These are phyloP conservation scores for Silene conica DNA, from an alignment of 148 eudicot species.

Conservation along the genomic window DNA sequence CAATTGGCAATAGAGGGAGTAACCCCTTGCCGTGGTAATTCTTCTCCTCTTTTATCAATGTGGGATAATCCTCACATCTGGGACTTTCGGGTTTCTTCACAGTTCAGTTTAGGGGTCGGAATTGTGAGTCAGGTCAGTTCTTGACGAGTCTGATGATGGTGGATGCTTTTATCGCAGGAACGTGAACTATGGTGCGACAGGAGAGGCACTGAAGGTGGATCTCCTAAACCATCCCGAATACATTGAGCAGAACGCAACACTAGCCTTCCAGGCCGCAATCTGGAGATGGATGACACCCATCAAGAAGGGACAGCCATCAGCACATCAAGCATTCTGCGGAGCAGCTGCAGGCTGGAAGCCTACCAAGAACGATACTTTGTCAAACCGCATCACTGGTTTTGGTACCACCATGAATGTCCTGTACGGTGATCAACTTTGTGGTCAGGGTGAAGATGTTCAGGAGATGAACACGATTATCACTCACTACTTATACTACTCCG, in stretches of 20 bases:
- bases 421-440: constrained; percentile 71
- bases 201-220: constrained; percentile 62
- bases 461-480: constrained; percentile 64
- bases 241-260: constrained; percentile 86
- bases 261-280: constrained; percentile 87
- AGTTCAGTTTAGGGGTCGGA: no score
- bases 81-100: no score
- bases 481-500: constrained; percentile 78
- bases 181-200: constrained; percentile 73
- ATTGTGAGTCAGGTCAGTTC: no score
- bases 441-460: constrained; percentile 64
- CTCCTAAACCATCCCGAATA: constrained; percentile 85
- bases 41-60: no score
- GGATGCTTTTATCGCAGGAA: constrained; percentile 49
- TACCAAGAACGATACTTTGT: constrained; percentile 75
- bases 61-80: no score
- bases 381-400: constrained; percentile 76
- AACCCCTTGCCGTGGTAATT: no score
- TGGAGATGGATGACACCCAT: constrained; percentile 80
- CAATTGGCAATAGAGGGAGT: no score
- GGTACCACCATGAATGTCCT: constrained; percentile 85
- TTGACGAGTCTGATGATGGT: neutral
- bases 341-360: constrained; percentile 53
- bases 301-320: constrained; percentile 76
- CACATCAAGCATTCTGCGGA: constrained; percentile 78